Evolutionary conservation across 306 rosid species (phyloP).

Genomic region (Canavalia gladiata): DNA sequence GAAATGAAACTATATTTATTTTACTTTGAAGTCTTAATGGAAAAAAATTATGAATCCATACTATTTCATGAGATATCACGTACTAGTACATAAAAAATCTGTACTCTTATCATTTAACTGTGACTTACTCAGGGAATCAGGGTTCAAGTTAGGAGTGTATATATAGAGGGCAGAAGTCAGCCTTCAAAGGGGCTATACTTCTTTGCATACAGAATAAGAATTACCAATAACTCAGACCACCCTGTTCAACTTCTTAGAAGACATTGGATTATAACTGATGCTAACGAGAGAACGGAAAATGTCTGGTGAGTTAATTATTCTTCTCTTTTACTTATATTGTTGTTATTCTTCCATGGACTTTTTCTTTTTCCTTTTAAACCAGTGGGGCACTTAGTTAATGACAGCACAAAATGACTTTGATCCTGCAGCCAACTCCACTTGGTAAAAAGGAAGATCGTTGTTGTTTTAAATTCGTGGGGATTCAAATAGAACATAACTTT

Average conservation of each 20-base stretch:
- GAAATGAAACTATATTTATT: constrained; percentile 9
- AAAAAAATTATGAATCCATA: neutral
- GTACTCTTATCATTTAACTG: constrained; percentile 41
- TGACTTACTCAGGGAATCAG: constrained; percentile 75
- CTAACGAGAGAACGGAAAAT: constrained; percentile 83
- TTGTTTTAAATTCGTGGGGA: constrained; percentile 17
- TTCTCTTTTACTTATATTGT: constrained; percentile 40
- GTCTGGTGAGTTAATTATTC: constrained; percentile 71
- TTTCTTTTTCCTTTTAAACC: constrained; percentile 27
- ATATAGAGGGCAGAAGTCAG: constrained; percentile 94
- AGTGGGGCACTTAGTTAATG: constrained; percentile 7
- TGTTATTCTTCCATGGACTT: constrained; percentile 16
- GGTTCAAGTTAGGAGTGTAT: constrained; percentile 95
- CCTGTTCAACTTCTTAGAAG: constrained; percentile 93
- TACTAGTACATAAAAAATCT: neutral
- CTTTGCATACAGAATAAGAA: constrained; percentile 93
- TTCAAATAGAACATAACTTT: constrained; percentile 27
- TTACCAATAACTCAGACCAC: constrained; percentile 82
- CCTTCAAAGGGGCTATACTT: constrained; percentile 84
- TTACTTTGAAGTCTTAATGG: constrained; percentile 7
- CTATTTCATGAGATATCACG: constrained; percentile 28
- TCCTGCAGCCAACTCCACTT: neutral
- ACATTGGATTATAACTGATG: constrained; percentile 96
- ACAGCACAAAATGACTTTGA: constrained; percentile 34
- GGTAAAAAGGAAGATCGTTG: neutral